Evolutionary conservation across 495 filamentous ascomycete species (phyloP).

Genomic region (Podospora anserina): DNA sequence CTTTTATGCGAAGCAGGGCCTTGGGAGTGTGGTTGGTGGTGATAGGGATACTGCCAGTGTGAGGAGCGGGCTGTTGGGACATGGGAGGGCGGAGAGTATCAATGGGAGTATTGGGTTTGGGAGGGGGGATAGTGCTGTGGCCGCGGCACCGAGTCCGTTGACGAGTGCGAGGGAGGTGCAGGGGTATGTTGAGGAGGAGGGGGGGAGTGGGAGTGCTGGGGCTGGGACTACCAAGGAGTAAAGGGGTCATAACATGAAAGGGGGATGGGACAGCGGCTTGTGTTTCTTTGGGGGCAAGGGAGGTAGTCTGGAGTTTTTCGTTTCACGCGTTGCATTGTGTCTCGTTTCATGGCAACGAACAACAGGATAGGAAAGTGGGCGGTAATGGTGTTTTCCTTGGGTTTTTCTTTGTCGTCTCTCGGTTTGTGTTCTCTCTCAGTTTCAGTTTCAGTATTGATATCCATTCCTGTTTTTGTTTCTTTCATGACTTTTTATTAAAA

Average conservation of each 20-base stretch:
- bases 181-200: conserved; percentile 20
- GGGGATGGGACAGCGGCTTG: neutral
- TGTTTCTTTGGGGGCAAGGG: neutral
- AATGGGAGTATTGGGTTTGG: conserved; percentile 63
- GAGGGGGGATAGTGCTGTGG: conserved; percentile 5
- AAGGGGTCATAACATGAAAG: neutral
- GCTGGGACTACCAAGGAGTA: conserved; percentile 42
- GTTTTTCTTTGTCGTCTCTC: neutral
- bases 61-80: conserved; percentile 70
- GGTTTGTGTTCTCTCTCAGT: neutral
- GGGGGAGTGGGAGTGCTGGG: conserved; percentile 4
- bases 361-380: neutral
- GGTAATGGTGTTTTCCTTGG: neutral
- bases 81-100: conserved; percentile 77
- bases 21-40: conserved; percentile 64
- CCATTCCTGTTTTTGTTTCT: neutral
- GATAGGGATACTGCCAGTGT: conserved; percentile 66
- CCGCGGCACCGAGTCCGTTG: conserved; percentile 55
- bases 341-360: neutral
- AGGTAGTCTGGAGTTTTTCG: neutral
- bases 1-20: conserved; percentile 67
- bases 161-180: conserved; percentile 49
- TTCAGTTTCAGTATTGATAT: neutral
- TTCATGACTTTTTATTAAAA: neutral
- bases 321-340: neutral